Percentiles rank a stretch among this genome's conserved stretches.
Evolutionary conservation across 2,329 filamentous ascomycete species (phyloP).

Genomic region (Neonectria punicea): DNA sequence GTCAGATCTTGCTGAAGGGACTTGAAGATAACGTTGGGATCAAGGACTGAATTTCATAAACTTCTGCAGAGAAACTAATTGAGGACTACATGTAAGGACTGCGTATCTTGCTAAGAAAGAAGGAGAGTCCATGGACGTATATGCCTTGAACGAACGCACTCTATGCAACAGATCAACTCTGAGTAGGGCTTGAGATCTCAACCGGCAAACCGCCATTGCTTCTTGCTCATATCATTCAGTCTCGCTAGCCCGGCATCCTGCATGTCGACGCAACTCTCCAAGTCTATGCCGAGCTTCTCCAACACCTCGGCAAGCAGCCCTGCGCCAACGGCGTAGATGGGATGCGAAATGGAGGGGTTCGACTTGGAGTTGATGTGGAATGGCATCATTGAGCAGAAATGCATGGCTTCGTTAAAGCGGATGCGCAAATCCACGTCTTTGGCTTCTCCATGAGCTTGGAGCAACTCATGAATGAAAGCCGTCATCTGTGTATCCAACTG

Average conservation of each 20-base stretch:
- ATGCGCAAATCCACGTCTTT: constrained; percentile 10
- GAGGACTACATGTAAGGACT: background rate
- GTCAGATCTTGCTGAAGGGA: background rate
- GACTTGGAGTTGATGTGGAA: constrained; percentile 17
- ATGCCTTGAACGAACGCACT: background rate
- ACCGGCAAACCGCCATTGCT: constrained; percentile 7
- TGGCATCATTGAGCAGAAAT: constrained; percentile 10
- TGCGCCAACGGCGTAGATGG: constrained; percentile 11
- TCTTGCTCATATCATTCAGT: constrained; percentile 7
- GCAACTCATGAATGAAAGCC: constrained; percentile 2
- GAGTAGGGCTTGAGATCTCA: background rate
- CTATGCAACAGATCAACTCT: background rate
- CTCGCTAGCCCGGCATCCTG: constrained; percentile 8
- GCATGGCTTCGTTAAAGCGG: constrained; percentile 14
- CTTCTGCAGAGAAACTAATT: background rate
- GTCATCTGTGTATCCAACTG: background rate
- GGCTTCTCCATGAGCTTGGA: constrained; percentile 3
- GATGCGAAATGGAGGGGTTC: constrained; percentile 11
- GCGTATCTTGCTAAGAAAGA: background rate
- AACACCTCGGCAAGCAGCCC: constrained; percentile 7
- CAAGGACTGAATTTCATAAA: background rate
- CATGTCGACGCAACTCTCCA: constrained; percentile 7
- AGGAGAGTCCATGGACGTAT: background rate
- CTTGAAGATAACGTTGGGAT: background rate
- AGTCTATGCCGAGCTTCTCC: constrained; percentile 7